phyloP scores from a whole-genome alignment of 768 basidiomycete species.

The Chlorophyllum brunneum region DNA sequence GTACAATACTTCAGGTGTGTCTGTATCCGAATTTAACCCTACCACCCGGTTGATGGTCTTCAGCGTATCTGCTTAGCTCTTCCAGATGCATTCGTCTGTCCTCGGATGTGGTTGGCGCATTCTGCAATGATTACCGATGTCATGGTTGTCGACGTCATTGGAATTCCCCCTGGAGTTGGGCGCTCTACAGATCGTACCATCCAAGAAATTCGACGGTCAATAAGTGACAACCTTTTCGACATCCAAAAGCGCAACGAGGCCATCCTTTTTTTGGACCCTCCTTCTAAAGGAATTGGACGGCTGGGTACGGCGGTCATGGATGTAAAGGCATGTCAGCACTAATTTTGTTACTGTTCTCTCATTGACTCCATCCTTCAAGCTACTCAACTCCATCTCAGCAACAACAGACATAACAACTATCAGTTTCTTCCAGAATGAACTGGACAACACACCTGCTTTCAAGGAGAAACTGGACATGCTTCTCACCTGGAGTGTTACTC shows the following conservation, averaged over 20 bases:
- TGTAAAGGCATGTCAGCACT: slow-evolving; percentile 36
- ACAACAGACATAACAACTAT: slow-evolving; percentile 57
- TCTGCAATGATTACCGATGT: slow-evolving; percentile 42
- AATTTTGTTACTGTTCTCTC: slow-evolving; percentile 1
- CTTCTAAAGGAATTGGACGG: slow-evolving; percentile 54
- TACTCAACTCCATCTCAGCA: slow-evolving; percentile 72
- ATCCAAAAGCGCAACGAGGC: slow-evolving; percentile 78
- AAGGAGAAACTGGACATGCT: slow-evolving; percentile 69
- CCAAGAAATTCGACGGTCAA: slow-evolving; percentile 40
- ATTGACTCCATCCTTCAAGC: slow-evolving; percentile 32
- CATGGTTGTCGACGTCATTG: slow-evolving; percentile 38
- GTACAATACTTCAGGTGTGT: slow-evolving; percentile 58
- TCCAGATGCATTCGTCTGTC: slow-evolving; percentile 73
- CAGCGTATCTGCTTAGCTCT: slow-evolving; percentile 69
- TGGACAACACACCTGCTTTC: slow-evolving; percentile 41
- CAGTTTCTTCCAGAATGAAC: slow-evolving; percentile 51
- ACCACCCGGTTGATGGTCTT: not conserved
- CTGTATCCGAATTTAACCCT: not conserved
- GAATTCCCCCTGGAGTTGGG: slow-evolving; percentile 8
- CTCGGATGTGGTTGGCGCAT: slow-evolving; percentile 61
- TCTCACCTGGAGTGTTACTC: slow-evolving; percentile 78
- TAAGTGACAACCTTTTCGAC: slow-evolving; percentile 62
- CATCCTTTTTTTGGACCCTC: slow-evolving; percentile 67
- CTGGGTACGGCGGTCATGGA: slow-evolving; percentile 58
- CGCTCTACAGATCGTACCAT: slow-evolving; percentile 26